Evolutionary conservation across 345 rosid genomes (phyloP).

Genomic region (Euphorbia lathyris): DNA sequence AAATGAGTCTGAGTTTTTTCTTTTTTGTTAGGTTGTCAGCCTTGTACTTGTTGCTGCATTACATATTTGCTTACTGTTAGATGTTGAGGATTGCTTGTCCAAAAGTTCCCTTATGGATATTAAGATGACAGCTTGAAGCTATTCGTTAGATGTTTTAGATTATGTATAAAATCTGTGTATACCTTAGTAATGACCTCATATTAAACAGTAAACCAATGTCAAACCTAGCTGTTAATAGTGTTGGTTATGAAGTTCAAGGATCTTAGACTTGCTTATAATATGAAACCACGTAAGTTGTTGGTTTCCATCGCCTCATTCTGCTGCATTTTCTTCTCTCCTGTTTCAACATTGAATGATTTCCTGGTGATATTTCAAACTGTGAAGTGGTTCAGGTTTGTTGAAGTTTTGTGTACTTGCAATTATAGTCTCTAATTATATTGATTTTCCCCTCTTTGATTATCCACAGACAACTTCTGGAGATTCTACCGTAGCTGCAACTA

Average conservation of each 20-base stretch:
- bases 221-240: not conserved
- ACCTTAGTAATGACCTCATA: not conserved
- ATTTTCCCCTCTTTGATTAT: slow-evolving; percentile 20
- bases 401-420: not conserved
- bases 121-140: not conserved
- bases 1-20: not conserved
- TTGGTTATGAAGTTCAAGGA: not conserved
- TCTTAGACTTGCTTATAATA: not conserved
- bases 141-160: not conserved
- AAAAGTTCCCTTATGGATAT: not conserved
- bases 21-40: not conserved
- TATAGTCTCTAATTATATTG: not conserved
- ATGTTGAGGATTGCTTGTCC: not conserved
- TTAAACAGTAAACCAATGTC: not conserved
- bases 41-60: not conserved
- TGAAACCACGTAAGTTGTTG: not conserved
- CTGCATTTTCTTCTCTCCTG: not conserved
- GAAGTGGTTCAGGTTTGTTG: not conserved
- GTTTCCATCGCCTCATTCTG: not conserved
- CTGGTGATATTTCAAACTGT: not conserved
- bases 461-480: slow-evolving; percentile 62
- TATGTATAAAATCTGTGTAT: not conserved
- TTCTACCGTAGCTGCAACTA: slow-evolving; percentile 34
- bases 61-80: not conserved
- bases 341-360: not conserved